A percentile compares a stretch with the other conserved stretches of the same genome.
phyloP scores from a whole-genome alignment of 305 asterid species.

The Solanum chacoense region DNA sequence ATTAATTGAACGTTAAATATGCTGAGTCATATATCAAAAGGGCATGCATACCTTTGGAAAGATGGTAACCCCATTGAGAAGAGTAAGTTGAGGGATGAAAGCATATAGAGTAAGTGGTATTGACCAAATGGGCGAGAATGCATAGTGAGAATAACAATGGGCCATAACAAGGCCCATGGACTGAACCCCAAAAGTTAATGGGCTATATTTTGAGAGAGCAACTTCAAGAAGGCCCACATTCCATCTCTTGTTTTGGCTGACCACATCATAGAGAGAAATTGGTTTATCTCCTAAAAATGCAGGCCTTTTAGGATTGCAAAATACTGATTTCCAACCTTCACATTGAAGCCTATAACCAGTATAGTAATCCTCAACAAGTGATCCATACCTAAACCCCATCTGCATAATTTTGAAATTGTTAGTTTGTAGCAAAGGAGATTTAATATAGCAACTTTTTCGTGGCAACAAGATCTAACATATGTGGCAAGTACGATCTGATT shows the following conservation, averaged over 20 bases:
- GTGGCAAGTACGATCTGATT: background rate
- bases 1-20: background rate
- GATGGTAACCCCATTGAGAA: slow-evolving; percentile 41
- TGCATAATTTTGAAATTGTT: slow-evolving; percentile 5
- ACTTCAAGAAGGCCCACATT: slow-evolving; percentile 66
- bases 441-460: background rate
- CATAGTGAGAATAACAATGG: slow-evolving; percentile 33
- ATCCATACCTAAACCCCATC: slow-evolving; percentile 74
- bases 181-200: slow-evolving; percentile 45
- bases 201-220: slow-evolving; percentile 45
- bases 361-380: slow-evolving; percentile 69
- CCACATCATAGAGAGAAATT: slow-evolving; percentile 38
- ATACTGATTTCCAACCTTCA: slow-evolving; percentile 71
- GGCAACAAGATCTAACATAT: background rate
- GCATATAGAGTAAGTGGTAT: slow-evolving; percentile 49
- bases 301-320: slow-evolving; percentile 55
- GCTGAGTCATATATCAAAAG: background rate
- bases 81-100: slow-evolving; percentile 47
- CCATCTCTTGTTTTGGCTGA: slow-evolving; percentile 68
- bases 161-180: slow-evolving; percentile 44
- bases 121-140: slow-evolving; percentile 51
- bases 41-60: slow-evolving; percentile 63
- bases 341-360: slow-evolving; percentile 67
- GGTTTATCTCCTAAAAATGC: slow-evolving; percentile 79
- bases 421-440: background rate